These are phyloP conservation scores for Pascua guehoae DNA, from an alignment of 1,284 basidiomycete species.

Conservation along the genomic window DNA sequence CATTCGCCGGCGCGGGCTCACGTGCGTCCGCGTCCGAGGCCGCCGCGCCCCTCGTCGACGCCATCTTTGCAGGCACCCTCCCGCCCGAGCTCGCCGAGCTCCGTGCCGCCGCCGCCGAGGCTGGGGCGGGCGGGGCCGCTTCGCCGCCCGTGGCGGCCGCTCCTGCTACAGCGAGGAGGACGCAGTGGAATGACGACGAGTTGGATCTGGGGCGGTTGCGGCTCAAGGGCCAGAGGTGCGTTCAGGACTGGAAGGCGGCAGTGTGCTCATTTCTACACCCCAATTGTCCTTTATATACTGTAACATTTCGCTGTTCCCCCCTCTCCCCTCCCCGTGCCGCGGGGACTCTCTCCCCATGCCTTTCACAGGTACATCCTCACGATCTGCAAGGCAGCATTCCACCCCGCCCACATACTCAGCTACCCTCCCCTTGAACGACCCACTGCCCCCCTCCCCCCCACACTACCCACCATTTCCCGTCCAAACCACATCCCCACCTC, in stretches of 20 bases:
- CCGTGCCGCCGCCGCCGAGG: conserved; percentile 12
- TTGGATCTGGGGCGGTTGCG: conserved; percentile 62
- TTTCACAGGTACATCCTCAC: not conserved
- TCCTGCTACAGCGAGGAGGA: not conserved
- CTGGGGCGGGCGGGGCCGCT: too few species aligned
- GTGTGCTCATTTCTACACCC: too few species aligned
- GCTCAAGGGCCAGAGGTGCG: conserved; percentile 58
- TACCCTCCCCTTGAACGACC: not conserved
- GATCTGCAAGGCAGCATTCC: too few species aligned
- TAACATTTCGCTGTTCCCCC: too few species aligned
- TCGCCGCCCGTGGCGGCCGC: not conserved
- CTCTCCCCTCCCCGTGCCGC: too few species aligned
- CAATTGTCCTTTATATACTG: too few species aligned
- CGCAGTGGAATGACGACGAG: conserved; percentile 52
- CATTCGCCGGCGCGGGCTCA: conserved; percentile 23
- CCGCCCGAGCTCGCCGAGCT: conserved; percentile 39
- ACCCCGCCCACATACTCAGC: too few species aligned
- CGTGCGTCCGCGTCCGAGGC: conserved; percentile 25
- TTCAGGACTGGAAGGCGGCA: not conserved
- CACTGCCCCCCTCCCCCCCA: too few species aligned
- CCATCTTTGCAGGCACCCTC: conserved; percentile 37
- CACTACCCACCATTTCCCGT: too few species aligned
- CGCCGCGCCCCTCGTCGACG: conserved; percentile 41
- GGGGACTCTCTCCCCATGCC: too few species aligned
- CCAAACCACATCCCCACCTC: not conserved